phyloP scores from a whole-genome alignment of 179 eudicot genomes.

The Silene vulgaris region DNA sequence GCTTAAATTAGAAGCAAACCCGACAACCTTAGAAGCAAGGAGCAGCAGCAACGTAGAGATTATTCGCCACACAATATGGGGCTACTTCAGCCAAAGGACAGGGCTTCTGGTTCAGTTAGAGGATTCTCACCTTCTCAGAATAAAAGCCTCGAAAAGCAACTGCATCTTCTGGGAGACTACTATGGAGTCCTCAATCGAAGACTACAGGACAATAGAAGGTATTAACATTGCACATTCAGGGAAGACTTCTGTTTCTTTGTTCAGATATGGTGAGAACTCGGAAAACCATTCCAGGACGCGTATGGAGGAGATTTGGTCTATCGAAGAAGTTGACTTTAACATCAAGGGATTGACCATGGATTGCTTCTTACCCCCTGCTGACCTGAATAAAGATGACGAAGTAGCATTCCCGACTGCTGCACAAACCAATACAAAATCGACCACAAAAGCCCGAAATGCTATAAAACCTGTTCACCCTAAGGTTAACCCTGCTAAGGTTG shows the following conservation, averaged over 20 bases:
- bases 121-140: constrained; percentile 71
- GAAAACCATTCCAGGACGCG: constrained; percentile 60
- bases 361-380: constrained; percentile 76
- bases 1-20: constrained; percentile 67
- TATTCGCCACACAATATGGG: constrained; percentile 80
- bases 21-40: constrained; percentile 58
- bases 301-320: constrained; percentile 80
- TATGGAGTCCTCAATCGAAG: constrained; percentile 67
- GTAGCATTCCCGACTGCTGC: constrained; percentile 18
- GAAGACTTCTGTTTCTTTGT: constrained; percentile 54
- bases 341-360: constrained; percentile 65
- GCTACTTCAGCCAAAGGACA: constrained; percentile 85
- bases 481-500: constrained; percentile 27
- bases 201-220: constrained; percentile 68
- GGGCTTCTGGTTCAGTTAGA: constrained; percentile 73
- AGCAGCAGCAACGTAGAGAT: constrained; percentile 77
- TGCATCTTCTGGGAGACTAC: constrained; percentile 82
- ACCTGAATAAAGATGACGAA: constrained; percentile 60
- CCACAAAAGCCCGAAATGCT: constrained; percentile 17
- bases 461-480: constrained; percentile 15
- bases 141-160: constrained; percentile 47
- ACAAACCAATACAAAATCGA: constrained; percentile 21
- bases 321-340: constrained; percentile 84
- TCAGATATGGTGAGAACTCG: constrained; percentile 58
- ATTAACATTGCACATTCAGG: constrained; percentile 79